Evolutionary conservation across 345 rosid genomes (phyloP).

Genomic region (Dimocarpus longan): DNA sequence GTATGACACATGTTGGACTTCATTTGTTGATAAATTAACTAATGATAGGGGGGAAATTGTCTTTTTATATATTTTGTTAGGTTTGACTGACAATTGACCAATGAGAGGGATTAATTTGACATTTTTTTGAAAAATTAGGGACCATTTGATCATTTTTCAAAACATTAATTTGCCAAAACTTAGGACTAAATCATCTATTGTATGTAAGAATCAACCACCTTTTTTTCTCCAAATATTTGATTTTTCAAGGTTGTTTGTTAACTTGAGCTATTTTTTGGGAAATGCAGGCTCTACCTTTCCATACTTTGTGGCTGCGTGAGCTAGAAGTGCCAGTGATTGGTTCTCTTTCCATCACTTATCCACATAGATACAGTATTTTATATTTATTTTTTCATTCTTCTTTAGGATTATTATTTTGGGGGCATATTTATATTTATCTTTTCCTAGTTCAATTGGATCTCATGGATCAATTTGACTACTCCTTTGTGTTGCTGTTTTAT

Average conservation of each 20-base stretch:
- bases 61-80: too few species aligned
- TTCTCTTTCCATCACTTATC: slow-evolving; percentile 58
- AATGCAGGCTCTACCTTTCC: slow-evolving; percentile 66
- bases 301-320: slow-evolving; percentile 67
- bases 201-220: too few species aligned
- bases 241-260: slow-evolving; percentile 3
- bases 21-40: too few species aligned
- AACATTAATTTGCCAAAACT: too few species aligned
- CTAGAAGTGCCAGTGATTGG: slow-evolving; percentile 80
- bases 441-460: not conserved
- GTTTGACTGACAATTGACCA: too few species aligned
- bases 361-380: slow-evolving; percentile 51
- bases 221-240: too few species aligned
- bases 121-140: too few species aligned
- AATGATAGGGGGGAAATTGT: too few species aligned
- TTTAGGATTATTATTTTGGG: not conserved
- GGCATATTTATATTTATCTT: not conserved
- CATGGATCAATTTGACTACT: not conserved
- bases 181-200: too few species aligned
- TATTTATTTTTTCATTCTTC: not conserved
- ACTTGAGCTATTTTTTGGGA: slow-evolving; percentile 3
- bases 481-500: not conserved
- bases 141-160: too few species aligned
- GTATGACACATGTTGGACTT: too few species aligned
- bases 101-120: too few species aligned